A percentile compares a stretch with the other conserved stretches of the same genome.
These are phyloP conservation scores for Aphanocladium album DNA, from an alignment of 2,329 filamentous ascomycete genomes.

Conservation along the genomic window DNA sequence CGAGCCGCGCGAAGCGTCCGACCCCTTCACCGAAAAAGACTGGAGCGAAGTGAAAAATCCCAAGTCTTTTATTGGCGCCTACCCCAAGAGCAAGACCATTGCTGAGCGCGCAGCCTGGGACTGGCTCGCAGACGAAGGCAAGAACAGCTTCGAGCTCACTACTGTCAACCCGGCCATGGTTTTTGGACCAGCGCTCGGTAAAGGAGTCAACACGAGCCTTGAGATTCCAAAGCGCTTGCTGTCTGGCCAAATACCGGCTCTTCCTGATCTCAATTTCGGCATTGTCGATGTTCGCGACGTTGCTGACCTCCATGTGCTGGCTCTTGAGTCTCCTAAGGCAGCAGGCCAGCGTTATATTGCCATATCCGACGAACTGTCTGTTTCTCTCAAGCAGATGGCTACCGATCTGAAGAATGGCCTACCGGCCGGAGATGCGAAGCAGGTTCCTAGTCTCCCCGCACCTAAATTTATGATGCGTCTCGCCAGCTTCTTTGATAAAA, in stretches of 20 bases:
- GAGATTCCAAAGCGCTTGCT: constrained; percentile 23
- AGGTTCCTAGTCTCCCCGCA: background rate
- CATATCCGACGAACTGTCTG: constrained; percentile 5
- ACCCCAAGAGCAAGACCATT: constrained; percentile 15
- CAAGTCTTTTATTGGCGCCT: background rate
- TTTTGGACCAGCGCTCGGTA: constrained; percentile 15
- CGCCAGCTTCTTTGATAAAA: background rate
- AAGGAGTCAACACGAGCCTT: constrained; percentile 13
- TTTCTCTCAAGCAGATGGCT: constrained; percentile 2
- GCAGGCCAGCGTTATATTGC: constrained; percentile 11
- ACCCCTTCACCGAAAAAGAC: constrained; percentile 5
- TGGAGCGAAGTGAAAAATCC: constrained; percentile 1
- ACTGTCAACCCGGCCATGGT: constrained; percentile 16
- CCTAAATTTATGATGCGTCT: background rate
- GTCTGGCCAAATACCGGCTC: constrained; percentile 20
- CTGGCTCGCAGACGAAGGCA: constrained; percentile 10
- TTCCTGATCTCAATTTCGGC: constrained; percentile 22
- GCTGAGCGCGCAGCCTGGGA: constrained; percentile 18
- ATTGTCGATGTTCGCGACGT: constrained; percentile 21
- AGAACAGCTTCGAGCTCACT: background rate
- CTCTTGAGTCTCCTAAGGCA: constrained; percentile 6
- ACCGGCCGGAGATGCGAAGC: background rate
- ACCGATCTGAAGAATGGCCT: background rate
- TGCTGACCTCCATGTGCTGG: constrained; percentile 13
- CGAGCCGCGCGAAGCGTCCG: background rate